Evolutionary conservation across 140 eudicot species (phyloP).

Genomic region (Anethum foeniculum): DNA sequence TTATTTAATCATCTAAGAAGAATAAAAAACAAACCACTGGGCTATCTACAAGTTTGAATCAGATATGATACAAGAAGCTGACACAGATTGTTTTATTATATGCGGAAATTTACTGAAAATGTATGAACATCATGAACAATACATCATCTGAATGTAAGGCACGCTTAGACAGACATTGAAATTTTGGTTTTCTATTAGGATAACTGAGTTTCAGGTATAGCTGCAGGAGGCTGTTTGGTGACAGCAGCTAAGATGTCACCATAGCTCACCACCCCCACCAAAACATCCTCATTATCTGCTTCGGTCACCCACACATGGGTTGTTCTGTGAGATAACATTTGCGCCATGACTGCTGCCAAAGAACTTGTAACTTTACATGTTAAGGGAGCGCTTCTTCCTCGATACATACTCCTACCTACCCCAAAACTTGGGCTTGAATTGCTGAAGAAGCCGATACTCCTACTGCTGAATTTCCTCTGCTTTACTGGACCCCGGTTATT

Average conservation of each 20-base stretch:
- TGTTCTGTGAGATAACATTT: conserved; percentile 90
- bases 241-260: conserved; percentile 75
- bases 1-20: not conserved
- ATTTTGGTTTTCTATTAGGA: conserved; percentile 11
- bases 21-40: not conserved
- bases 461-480: conserved; percentile 67
- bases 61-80: not conserved
- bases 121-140: not conserved
- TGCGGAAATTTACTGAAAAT: not conserved
- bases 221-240: conserved; percentile 38
- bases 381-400: conserved; percentile 90
- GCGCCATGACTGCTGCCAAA: conserved; percentile 96
- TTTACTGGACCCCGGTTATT: conserved; percentile 26
- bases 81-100: not conserved
- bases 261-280: conserved; percentile 89
- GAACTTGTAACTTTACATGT: conserved; percentile 72
- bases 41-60: not conserved
- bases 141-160: not conserved
- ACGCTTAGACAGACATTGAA: not conserved
- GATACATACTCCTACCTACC: conserved; percentile 62
- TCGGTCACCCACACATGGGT: conserved; percentile 97
- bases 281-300: conserved; percentile 46
- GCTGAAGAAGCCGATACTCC: conserved; percentile 69
- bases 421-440: conserved; percentile 48
- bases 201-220: conserved; percentile 26